Evolutionary conservation across 345 rosid genomes (phyloP), one percentile per base, ranked within the genome.

Genomic region (Eucalyptus regnans): DNA sequence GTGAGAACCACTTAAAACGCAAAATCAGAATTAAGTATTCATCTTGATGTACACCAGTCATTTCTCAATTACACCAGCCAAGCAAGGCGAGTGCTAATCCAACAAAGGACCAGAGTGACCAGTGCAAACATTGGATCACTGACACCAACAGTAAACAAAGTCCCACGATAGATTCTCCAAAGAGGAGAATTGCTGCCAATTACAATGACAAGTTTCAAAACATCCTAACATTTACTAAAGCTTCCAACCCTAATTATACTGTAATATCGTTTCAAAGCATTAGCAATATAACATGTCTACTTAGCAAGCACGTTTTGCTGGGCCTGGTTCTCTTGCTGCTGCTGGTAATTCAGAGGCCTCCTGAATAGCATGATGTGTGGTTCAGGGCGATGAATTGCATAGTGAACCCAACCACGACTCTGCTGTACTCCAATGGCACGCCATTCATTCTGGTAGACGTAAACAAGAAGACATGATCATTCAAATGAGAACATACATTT

Each of bases 311-410:
- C 33, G 54, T 54, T 90, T 49, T 94, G 94, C 90, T 94, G 90
- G 62, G 94, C 95, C 91, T 94, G 97, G 91, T 92, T 93, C 94
- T 97, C 95, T 91, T 96, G 97, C 91, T 94, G 98, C 95, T 96
- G 99, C 93, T 97, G 99, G 71, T 92, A 95, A 94, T 97, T 98
- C 86, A 98, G 92, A 9, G 98, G 93, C 94, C 98, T 94, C 93
- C 97, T 95, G 90, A 97, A 98, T 71, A 98, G 99, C 99, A 96
- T 97, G 89, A 97, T 98, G 89, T 98, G 99, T 91, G 99, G 99
- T 92, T 97, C 99, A 25, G 99, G 99, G 50, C 99, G 97, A 90
- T 96, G 99, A 89, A 97, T 92, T 0, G 99, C 98, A 89, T 97
- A 96, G 92, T 96, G 99, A 4, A 95, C 97, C 99, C 99, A 97